Percentiles rank a stretch among this genome's conserved stretches.
phyloP scores from a whole-genome alignment of 345 rosid genomes.

The Erysimum cheiranthoides region DNA sequence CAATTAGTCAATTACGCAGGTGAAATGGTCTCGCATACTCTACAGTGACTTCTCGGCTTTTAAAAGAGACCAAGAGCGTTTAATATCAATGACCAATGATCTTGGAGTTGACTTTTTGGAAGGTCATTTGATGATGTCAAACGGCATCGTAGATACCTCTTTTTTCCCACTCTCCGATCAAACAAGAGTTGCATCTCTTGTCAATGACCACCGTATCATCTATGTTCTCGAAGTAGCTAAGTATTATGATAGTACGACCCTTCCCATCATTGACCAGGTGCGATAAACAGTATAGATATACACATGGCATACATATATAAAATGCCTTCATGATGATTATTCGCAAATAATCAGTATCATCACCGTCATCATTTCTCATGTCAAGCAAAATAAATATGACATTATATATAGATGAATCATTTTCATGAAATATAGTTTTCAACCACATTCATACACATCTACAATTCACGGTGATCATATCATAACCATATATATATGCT shows the following conservation, averaged over 20 bases:
- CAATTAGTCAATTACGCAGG: constrained; percentile 54
- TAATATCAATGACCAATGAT: constrained; percentile 61
- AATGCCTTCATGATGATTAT: constrained; percentile 17
- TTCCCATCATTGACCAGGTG: constrained; percentile 54
- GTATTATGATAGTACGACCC: constrained; percentile 58
- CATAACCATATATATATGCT: not conserved
- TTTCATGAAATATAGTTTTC: not conserved
- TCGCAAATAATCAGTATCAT: not conserved
- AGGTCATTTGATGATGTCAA: constrained; percentile 67
- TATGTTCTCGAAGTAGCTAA: constrained; percentile 79
- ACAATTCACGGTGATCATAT: not conserved
- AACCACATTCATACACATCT: not conserved
- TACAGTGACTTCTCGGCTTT: constrained; percentile 67
- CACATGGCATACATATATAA: constrained; percentile 1
- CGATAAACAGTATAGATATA: not conserved
- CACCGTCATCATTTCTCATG: not conserved
- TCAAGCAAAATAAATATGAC: not conserved
- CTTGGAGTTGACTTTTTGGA: constrained; percentile 63
- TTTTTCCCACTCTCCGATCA: constrained; percentile 64
- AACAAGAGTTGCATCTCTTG: constrained; percentile 58
- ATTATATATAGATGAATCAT: not conserved
- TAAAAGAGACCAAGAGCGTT: constrained; percentile 65
- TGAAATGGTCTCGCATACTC: constrained; percentile 78
- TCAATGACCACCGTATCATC: constrained; percentile 58
- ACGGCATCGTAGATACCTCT: constrained; percentile 65